These are phyloP conservation scores for Earliella scabrosa DNA, from an alignment of 1,284 basidiomycete genomes.

Conservation along the genomic window DNA sequence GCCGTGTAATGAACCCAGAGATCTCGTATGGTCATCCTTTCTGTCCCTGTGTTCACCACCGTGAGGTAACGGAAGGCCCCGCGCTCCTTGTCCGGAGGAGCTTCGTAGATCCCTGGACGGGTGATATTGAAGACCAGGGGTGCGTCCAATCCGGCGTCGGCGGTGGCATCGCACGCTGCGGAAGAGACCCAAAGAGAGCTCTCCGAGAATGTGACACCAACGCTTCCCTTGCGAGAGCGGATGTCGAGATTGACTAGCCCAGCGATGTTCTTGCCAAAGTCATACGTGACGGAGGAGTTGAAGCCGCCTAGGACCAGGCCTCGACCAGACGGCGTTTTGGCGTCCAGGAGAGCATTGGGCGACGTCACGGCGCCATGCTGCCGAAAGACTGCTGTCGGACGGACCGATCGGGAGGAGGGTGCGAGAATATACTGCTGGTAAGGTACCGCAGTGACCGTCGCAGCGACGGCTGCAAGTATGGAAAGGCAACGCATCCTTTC, in stretches of 20 bases:
- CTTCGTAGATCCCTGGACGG: conserved; percentile 6
- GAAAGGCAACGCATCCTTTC: too few relatives aligned
- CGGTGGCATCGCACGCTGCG: conserved; percentile 11
- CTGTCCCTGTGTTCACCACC: conserved; percentile 13
- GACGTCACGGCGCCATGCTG: conserved; percentile 15
- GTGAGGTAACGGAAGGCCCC: conserved; percentile 24
- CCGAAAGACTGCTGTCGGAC: conserved; percentile 9
- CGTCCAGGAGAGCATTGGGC: not conserved
- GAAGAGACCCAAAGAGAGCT: conserved; percentile 24
- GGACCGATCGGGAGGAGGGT: conserved; percentile 16
- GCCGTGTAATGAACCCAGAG: conserved; percentile 22
- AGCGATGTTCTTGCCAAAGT: conserved; percentile 25
- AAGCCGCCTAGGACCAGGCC: conserved; percentile 4
- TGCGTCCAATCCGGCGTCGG: conserved; percentile 10
- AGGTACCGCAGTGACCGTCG: conserved; percentile 7
- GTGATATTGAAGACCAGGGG: conserved; percentile 20
- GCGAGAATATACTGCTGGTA: conserved; percentile 23
- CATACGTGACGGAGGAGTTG: conserved; percentile 23
- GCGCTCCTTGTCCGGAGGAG: conserved; percentile 18
- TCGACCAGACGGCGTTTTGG: not conserved
- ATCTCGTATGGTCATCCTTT: conserved; percentile 7
- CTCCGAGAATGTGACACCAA: conserved; percentile 23
- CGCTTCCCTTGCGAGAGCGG: conserved; percentile 11
- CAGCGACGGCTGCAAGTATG: not conserved
- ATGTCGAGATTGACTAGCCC: conserved; percentile 19